phyloP scores from a whole-genome alignment of 2,329 filamentous ascomycete species.

The Aspergillus oerlinghausenensis region DNA sequence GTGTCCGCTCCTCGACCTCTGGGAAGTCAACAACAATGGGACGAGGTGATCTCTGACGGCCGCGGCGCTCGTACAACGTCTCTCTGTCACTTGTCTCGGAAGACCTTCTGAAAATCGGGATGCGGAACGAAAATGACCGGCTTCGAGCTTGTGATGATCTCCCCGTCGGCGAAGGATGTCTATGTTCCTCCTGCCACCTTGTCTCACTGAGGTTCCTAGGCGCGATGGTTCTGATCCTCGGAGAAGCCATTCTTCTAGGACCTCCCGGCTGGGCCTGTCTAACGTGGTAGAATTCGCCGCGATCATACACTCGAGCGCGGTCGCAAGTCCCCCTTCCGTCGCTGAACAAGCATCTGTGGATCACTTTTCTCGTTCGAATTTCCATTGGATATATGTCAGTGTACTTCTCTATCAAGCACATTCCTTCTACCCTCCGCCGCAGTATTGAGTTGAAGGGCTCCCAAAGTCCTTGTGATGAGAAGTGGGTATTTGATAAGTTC shows the following conservation, averaged over 20 bases:
- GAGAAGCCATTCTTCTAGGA: not conserved
- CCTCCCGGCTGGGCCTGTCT: slow-evolving; percentile 3
- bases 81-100: not conserved
- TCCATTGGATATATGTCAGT: slow-evolving; percentile 15
- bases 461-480: not conserved
- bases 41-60: slow-evolving; percentile 6
- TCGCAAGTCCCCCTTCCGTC: slow-evolving; percentile 9
- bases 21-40: slow-evolving; percentile 12
- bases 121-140: slow-evolving; percentile 6
- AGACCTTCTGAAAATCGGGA: slow-evolving; percentile 13
- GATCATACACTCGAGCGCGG: slow-evolving; percentile 10
- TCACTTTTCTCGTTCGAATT: slow-evolving; percentile 17
- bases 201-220: slow-evolving; percentile 2
- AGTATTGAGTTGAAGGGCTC: not conserved
- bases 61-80: not conserved
- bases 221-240: slow-evolving; percentile 8
- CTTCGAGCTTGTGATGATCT: slow-evolving; percentile 9
- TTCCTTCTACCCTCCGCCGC: slow-evolving; percentile 4
- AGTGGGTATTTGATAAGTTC: not conserved
- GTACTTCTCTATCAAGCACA: slow-evolving; percentile 14
- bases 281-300: slow-evolving; percentile 13
- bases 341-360: slow-evolving; percentile 14
- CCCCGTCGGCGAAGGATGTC: not conserved
- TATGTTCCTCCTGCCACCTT: not conserved
- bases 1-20: not conserved